These are phyloP conservation scores for Hermanozyma aechmeae DNA, from an alignment of 805 yeast species.

Conservation along the genomic window DNA sequence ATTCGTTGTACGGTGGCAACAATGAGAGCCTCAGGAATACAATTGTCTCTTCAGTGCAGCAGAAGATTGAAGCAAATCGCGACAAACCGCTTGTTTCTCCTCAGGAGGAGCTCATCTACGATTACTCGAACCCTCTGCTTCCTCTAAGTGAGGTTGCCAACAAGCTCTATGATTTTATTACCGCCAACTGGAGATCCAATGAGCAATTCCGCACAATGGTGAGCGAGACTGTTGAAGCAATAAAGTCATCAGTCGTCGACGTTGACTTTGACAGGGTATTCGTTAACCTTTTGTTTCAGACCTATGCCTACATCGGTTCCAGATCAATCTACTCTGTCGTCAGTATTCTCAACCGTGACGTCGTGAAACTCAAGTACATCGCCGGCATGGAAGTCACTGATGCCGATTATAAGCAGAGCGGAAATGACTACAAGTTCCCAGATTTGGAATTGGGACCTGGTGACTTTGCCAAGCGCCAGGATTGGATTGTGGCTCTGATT, in stretches of 20 bases:
- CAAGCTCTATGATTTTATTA: slow-evolving; percentile 31
- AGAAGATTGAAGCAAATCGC: slow-evolving; percentile 14
- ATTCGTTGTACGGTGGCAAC: slow-evolving; percentile 22
- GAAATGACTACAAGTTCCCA: slow-evolving; percentile 24
- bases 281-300: slow-evolving; percentile 56
- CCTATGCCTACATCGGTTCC: slow-evolving; percentile 74
- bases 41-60: slow-evolving; percentile 15
- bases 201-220: slow-evolving; percentile 25
- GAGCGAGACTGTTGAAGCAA: slow-evolving; percentile 18
- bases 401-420: slow-evolving; percentile 18
- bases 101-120: slow-evolving; percentile 30
- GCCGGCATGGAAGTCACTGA: slow-evolving; percentile 23
- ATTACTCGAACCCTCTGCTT: slow-evolving; percentile 24
- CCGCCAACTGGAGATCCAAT: slow-evolving; percentile 31
- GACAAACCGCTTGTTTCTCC: slow-evolving; percentile 16
- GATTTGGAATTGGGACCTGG: slow-evolving; percentile 14
- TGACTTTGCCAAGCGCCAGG: slow-evolving; percentile 19
- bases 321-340: slow-evolving; percentile 61
- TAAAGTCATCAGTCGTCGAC: slow-evolving; percentile 11
- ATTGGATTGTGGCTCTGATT: slow-evolving; percentile 29
- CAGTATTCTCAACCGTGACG: slow-evolving; percentile 29
- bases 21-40: slow-evolving; percentile 16
- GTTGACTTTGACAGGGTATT: slow-evolving; percentile 25
- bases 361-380: slow-evolving; percentile 28
- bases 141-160: slow-evolving; percentile 29